phyloP scores from a whole-genome alignment of 352 stramenopile species.

The Globisporangium polare region DNA sequence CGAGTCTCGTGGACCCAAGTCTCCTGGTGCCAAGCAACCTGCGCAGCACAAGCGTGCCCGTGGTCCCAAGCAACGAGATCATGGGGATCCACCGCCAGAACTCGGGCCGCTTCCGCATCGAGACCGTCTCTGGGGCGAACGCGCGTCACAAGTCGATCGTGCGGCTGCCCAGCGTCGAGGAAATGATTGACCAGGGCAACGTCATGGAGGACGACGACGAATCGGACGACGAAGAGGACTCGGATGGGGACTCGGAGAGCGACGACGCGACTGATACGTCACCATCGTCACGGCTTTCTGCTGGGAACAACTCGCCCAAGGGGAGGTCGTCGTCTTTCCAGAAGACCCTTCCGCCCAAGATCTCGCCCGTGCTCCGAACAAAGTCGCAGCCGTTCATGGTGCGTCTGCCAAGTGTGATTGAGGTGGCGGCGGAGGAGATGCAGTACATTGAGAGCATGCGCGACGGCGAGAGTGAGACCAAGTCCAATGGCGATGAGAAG shows the following conservation, averaged over 20 bases:
- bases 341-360: constrained; percentile 7
- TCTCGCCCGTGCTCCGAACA: constrained; percentile 18
- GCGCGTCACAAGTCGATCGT: constrained; percentile 9
- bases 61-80: constrained; percentile 10
- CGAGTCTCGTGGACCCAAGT: not conserved
- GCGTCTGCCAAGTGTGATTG: constrained; percentile 31
- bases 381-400: constrained; percentile 26
- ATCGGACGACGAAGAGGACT: constrained; percentile 1
- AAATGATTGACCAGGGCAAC: constrained; percentile 8
- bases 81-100: not conserved
- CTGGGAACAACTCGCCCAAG: not conserved
- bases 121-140: not conserved
- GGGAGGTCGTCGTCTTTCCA: constrained; percentile 25
- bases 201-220: constrained; percentile 10
- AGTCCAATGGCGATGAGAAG: not conserved
- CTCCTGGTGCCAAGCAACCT: constrained; percentile 1
- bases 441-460: not conserved
- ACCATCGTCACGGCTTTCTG: not conserved
- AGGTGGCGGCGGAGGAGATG: constrained; percentile 17
- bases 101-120: constrained; percentile 9
- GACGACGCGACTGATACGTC: constrained; percentile 10
- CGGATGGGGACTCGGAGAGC: constrained; percentile 11
- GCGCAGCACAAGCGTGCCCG: constrained; percentile 24
- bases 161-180: constrained; percentile 15
- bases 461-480: not conserved